Evolutionary conservation across 2,329 filamentous ascomycete genomes (phyloP), one percentile per base, ranked within the genome.

Genomic region (Calonectria hongkongensis): DNA sequence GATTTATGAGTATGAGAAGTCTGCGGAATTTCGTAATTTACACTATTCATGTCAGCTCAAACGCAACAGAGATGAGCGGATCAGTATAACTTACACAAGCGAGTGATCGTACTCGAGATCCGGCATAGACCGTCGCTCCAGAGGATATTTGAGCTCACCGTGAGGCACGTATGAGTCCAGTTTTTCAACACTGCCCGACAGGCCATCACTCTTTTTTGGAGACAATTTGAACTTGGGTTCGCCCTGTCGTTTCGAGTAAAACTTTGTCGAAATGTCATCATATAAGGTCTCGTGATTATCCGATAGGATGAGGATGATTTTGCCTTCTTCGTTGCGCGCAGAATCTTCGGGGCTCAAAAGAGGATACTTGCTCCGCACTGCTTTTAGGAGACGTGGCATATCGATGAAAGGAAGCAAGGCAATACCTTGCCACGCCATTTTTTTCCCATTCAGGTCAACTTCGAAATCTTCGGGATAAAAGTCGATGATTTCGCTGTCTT

Each of bases 371-470:
- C 92, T 93, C 60, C 91, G 90, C 87, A 98, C 96, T 10, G 96
- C 96, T 21, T 89, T 88, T 10, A 99, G 87, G 21, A 99, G 87
- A 66, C 96, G 92, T 66, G 93, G 92, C 88, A 98, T 97, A 79
- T 99, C 96, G 79, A 99, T 99, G 83, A 98, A 99, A 0, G 97
- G 97, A 41, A 99, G 89, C 25, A 99, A 87, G 3, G 95, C 95
- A 66, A 99, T 94, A 75, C 97, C 97, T 83, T 98, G 96, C 97
- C 97, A 99, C 0, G 95, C 95, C 86, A 98, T 97, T 83, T 98
- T 99, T 87, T 98, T 98, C 68, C 97, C 97, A 77, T 99, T 99
- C 50, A 98, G 86, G 83, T 99, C 97, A 66, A 98, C 90, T 18
- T 94, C 92, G 79, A 99, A 99, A 28, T 98, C 95, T 81, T 96